Conservation (phyloP, 129 eudicot species). For the Logfia minima region DNA sequence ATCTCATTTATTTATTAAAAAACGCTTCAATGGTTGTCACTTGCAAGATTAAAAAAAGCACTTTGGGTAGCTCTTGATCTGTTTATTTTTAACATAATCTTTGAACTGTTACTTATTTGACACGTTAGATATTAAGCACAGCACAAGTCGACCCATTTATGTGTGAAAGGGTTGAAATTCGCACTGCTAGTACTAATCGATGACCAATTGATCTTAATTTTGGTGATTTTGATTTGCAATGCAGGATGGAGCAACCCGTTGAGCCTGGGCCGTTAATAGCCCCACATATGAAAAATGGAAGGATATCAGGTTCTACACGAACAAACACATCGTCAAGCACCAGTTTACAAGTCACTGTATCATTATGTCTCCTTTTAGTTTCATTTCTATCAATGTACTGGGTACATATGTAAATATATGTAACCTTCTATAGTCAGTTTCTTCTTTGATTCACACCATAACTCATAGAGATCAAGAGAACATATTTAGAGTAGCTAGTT, state of each 20-base stretch:
- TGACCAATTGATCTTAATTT: background rate
- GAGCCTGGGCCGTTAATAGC: conserved; percentile 28
- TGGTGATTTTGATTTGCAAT: conserved; percentile 6
- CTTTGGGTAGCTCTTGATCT: background rate
- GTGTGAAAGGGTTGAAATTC: background rate
- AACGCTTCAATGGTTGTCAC: background rate
- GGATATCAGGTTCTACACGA: conserved; percentile 20
- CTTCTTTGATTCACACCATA: background rate
- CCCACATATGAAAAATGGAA: conserved; percentile 28
- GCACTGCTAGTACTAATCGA: background rate
- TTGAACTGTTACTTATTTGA: background rate
- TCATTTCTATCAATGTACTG: conserved; percentile 26
- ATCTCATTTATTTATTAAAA: background rate
- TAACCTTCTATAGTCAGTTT: background rate
- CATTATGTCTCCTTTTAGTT: conserved; percentile 25
- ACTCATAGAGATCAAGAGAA: background rate
- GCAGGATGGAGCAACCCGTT: conserved; percentile 50
- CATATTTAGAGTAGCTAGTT: background rate
- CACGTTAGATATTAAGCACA: background rate
- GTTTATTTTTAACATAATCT: background rate
- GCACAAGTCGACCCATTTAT: background rate
- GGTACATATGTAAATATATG: conserved; percentile 5
- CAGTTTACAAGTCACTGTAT: conserved; percentile 31
- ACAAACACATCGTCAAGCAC: conserved; percentile 42
- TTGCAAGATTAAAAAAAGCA: background rate